phyloP scores from a whole-genome alignment of 148 eudicot species.

The Rhododendron griersonianum region DNA sequence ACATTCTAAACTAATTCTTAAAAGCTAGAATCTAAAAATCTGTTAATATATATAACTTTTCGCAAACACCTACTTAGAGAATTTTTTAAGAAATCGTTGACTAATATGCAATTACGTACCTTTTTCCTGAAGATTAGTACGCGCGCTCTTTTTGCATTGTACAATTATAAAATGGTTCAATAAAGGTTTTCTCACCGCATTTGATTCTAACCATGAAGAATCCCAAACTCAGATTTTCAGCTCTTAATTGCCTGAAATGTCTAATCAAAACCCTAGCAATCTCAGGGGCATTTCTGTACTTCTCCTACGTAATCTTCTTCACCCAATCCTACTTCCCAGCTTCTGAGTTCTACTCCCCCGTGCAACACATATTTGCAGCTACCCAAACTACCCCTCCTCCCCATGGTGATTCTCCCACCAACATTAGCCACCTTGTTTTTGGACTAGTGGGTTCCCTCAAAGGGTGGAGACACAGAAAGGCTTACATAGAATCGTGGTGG shows the following conservation, averaged over 20 bases:
- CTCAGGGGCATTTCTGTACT: conserved; percentile 2
- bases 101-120: too few species aligned
- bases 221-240: neutral
- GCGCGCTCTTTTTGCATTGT: too few species aligned
- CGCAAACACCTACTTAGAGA: too few species aligned
- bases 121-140: too few species aligned
- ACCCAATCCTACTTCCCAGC: neutral
- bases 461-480: conserved; percentile 14
- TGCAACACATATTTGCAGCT: neutral
- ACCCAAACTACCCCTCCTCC: neutral
- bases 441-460: conserved; percentile 19
- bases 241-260: neutral
- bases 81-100: too few species aligned
- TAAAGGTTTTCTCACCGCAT: neutral
- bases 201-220: neutral
- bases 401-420: conserved; percentile 5
- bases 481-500: conserved; percentile 35
- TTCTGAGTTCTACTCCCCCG: neutral
- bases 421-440: conserved; percentile 25
- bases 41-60: too few species aligned
- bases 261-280: neutral
- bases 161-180: too few species aligned
- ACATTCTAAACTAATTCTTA: too few species aligned
- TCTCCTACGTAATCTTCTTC: neutral
- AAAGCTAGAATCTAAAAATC: too few species aligned